These are phyloP conservation scores for Cynara cardunculus DNA, from an alignment of 129 eudicot species.

Conservation along the genomic window DNA sequence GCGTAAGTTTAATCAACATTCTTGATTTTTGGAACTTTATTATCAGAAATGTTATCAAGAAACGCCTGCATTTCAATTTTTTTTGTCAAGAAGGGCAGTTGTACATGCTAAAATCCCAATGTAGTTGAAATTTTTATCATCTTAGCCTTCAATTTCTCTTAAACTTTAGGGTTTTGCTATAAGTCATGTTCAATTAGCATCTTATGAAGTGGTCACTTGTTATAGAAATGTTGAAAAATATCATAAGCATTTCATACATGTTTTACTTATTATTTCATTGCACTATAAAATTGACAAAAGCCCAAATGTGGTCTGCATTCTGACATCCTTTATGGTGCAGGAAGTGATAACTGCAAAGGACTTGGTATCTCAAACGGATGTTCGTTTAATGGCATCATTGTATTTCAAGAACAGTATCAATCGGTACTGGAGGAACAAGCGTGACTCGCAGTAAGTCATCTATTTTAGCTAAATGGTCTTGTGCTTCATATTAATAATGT, in stretches of 20 bases:
- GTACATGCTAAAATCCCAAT: conserved; percentile 9
- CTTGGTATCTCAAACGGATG: conserved; percentile 65
- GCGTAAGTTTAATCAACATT: background rate
- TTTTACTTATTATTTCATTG: background rate
- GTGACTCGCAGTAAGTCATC: conserved; percentile 56
- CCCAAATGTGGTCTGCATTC: background rate
- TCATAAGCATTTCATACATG: background rate
- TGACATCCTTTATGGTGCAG: conserved; percentile 37
- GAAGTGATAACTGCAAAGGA: conserved; percentile 81
- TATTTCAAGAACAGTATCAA: conserved; percentile 79
- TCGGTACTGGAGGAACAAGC: conserved; percentile 85
- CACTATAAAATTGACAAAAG: background rate
- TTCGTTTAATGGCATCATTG: conserved; percentile 85
- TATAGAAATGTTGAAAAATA: background rate
- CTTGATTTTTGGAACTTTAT: background rate
- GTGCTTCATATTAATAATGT: background rate
- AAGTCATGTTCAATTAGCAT: background rate
- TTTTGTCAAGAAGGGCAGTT: background rate
- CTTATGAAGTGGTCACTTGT: background rate
- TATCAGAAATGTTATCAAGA: background rate
- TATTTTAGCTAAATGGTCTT: background rate
- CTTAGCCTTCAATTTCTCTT: conserved; percentile 4
- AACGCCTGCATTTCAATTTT: background rate
- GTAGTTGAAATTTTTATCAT: background rate
- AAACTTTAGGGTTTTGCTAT: conserved; percentile 13